Base-by-base conservation (phyloP, 2,329 filamentous ascomycete genomes). In the Monilinia aucupariae region DNA sequence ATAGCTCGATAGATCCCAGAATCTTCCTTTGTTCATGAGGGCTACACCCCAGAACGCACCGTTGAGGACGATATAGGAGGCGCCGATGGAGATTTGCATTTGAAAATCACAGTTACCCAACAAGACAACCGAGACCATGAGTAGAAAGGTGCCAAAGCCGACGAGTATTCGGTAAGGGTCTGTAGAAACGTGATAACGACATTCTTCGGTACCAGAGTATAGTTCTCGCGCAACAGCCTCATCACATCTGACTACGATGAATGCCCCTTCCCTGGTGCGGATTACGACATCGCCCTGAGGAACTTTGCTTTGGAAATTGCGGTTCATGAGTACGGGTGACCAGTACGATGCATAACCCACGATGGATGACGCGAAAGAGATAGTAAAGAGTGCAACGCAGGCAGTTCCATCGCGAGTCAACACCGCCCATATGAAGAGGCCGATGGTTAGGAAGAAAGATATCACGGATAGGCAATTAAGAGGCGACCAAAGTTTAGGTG, bases 191-290 rank as follows among this genome's bases (percentile, higher is more conserved):
- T 78, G 75, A 68, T 86, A 87, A 34, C 79, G 70, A 72, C 85
- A 87, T 68, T 83, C 80, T 67, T 86, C 84, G 0, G 82, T 85
- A 20, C 83, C 83, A 0, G 78, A 80, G 72, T 86, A 87, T 0
- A 87, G 77, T 70, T 87, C 84, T n/a, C 85, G 78, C 1, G 83
- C 81, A 2, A 87, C 80, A 39, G 84, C 80, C 71, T 87, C 84
- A 6, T 79, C 78, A 69, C 84, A 86, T 52, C 77, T 76, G 20
- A 87, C 75, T 8, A 85, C 74, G 2, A 87, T 71, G 66, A 87
- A 85, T 1, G 82, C 83, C 1, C 84, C 84, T 67, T 83, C 80
- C 7, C 83, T 79, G 0, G 84, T 86, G 34, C 81, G 79, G 62
- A 87, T 85, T 34, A 86, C 78, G n/a, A 87, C 79, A 66, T 87